Evolutionary conservation across 495 filamentous ascomycete genomes (phyloP).

Genomic region (Pyrenula massariospora): DNA sequence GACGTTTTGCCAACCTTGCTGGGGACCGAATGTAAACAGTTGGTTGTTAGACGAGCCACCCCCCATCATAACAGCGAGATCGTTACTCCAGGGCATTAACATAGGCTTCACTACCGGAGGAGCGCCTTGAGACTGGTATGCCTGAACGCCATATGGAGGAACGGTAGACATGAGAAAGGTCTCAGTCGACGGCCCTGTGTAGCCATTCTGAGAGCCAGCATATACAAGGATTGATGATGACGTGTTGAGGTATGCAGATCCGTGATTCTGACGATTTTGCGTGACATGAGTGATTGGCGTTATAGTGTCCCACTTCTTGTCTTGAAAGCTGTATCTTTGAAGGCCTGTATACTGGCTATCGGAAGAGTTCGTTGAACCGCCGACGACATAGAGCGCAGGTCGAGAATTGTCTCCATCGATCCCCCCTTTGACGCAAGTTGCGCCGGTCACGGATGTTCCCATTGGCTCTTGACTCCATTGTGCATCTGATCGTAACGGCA

Average conservation of each 20-base stretch:
- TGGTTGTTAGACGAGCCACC: conserved; percentile 52
- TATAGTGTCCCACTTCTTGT: conserved; percentile 64
- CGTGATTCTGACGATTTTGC: conserved; percentile 60
- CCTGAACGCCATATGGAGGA: conserved; percentile 44
- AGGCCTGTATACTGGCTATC: conserved; percentile 57
- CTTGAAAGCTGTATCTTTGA: conserved; percentile 71
- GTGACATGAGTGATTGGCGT: conserved; percentile 39
- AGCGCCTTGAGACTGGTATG: conserved; percentile 35
- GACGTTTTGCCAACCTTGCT: conserved; percentile 54
- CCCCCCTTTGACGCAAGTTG: conserved; percentile 58
- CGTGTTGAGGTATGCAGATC: conserved; percentile 60
- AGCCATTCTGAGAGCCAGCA: conserved; percentile 55
- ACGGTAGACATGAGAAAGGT: conserved; percentile 63
- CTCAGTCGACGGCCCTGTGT: conserved; percentile 44
- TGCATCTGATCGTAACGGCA: conserved; percentile 54
- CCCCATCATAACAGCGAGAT: conserved; percentile 64
- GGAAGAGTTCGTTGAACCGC: conserved; percentile 47
- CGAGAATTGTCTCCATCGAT: conserved; percentile 41
- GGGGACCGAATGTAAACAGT: conserved; percentile 48
- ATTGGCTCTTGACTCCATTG: conserved; percentile 55
- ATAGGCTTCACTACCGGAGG: conserved; percentile 57
- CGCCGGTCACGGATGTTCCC: conserved; percentile 59
- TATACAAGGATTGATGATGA: conserved; percentile 70
- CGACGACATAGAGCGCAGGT: conserved; percentile 71
- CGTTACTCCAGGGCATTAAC: conserved; percentile 64